phyloP scores from a whole-genome alignment of 768 basidiomycete genomes.

The Polyporus arcularius region DNA sequence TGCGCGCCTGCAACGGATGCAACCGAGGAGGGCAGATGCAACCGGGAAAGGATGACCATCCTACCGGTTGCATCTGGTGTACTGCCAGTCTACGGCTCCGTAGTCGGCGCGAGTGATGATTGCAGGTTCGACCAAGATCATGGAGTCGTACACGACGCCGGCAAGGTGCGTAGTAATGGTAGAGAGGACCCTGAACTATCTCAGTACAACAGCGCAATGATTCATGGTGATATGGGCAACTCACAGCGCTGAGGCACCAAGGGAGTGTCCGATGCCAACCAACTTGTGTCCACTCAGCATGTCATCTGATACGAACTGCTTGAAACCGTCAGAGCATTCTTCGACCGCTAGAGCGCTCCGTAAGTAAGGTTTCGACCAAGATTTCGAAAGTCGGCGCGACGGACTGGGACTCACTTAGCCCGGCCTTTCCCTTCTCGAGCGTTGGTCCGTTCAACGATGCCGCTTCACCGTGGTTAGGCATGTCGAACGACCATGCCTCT shows the following conservation, averaged over 20 bases:
- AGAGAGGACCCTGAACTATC: background rate
- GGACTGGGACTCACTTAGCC: background rate
- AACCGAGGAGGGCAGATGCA: no score
- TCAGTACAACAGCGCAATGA: background rate
- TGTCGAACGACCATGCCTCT: slow-evolving; percentile 20
- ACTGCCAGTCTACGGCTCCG: background rate
- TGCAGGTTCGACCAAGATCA: background rate
- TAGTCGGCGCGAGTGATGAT: slow-evolving; percentile 15
- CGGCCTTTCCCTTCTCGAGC: background rate
- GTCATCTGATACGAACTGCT: slow-evolving; percentile 1
- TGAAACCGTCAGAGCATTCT: slow-evolving; percentile 12
- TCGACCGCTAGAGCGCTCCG: slow-evolving; percentile 4
- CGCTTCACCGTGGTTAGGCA: slow-evolving; percentile 19
- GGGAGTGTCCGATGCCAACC: slow-evolving; percentile 17
- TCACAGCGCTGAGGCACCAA: slow-evolving; percentile 10
- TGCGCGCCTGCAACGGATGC: no score
- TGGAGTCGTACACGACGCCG: background rate
- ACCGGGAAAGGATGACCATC: no score
- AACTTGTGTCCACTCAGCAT: slow-evolving; percentile 11
- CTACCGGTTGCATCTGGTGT: no score
- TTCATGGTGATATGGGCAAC: background rate
- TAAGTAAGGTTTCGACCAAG: background rate
- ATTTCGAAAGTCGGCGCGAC: background rate
- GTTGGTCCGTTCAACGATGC: slow-evolving; percentile 1
- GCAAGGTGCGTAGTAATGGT: background rate